Conservation (phyloP, 768 basidiomycete genomes). For the Mycena leptocephala region DNA sequence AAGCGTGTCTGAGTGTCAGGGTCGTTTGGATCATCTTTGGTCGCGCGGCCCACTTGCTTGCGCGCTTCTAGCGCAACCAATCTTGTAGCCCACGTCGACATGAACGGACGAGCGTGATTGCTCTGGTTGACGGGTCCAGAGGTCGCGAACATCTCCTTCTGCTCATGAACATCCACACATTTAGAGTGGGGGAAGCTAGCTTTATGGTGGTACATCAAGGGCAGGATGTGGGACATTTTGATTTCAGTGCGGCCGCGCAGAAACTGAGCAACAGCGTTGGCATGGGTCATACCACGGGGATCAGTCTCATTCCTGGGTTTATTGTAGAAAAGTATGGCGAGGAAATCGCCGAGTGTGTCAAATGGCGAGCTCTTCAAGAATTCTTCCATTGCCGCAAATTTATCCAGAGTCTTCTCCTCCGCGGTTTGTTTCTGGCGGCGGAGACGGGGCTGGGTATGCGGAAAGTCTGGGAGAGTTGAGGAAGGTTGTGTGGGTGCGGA, state of each 20-base stretch:
- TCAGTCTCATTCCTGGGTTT: background rate
- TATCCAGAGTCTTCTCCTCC: background rate
- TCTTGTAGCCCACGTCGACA: too few relatives aligned
- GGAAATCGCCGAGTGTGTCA: background rate
- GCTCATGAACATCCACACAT: background rate
- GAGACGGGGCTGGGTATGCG: background rate
- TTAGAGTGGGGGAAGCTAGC: background rate
- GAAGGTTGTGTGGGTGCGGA: too few relatives aligned
- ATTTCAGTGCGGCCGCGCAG: background rate
- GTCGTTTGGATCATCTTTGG: too few relatives aligned
- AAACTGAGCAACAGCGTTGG: background rate
- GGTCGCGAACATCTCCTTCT: background rate
- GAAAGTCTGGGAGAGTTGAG: too few relatives aligned
- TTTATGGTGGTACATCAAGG: background rate
- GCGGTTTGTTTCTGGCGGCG: background rate
- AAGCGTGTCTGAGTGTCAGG: too few relatives aligned
- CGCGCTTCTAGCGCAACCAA: too few relatives aligned
- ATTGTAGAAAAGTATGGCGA: background rate
- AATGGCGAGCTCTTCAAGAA: background rate
- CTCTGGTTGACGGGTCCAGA: background rate
- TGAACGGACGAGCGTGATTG: background rate
- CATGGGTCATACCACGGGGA: background rate
- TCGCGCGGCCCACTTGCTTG: too few relatives aligned
- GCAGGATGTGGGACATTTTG: background rate
- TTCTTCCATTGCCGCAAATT: background rate